Evolutionary conservation across 2,329 filamentous ascomycete genomes (phyloP), one percentile per base, ranked within the genome.

Genomic region (Diaporthe eres): DNA sequence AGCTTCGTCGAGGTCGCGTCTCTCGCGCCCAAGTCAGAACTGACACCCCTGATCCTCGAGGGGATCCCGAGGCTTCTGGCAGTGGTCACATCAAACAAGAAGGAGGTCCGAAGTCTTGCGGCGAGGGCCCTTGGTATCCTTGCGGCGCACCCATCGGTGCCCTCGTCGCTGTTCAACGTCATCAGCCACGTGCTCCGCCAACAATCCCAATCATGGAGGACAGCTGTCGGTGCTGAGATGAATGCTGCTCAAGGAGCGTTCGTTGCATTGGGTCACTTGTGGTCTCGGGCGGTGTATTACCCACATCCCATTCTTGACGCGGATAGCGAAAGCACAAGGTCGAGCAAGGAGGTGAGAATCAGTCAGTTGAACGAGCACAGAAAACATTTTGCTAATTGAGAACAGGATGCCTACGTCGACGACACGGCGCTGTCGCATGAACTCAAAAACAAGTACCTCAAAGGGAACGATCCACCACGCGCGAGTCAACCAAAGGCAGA

Each of bases 101-200:
- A 91, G 77, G 89, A 91, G 73, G 88, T 93, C 8, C 90, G 96
- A 49, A 86, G 88, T 51, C 86, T 93, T 39, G 92, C 92, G 1
- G 92, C 95, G 22, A 92, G 92, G 76, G 90, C 92, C 0, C 91
- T 95, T 79, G 96, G 95, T 0, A 93, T 98, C 17, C 84, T 98
- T 7, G 92, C 90, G 1, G 93, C 95, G 0, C 94, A 96, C 82
- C 87, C 88, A 5, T 80, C 79, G 9, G 76, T 77, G 49, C 51
- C 74, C 1, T 39, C 57, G 15, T 28, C 72, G 19, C n/a, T 74
- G 34, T 67, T 75, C 49, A 74, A 77, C 6, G 49, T 71, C 22
- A 39, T 71, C 47, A 87, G 87, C 74, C 79, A 87, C 2, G 80
- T 83, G 22, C 86, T 87, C 22, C 81, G 88, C 0, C 79, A 84